phyloP scores from a whole-genome alignment of 2,329 filamentous ascomycete genomes.

The Setomelanomma holmii region DNA sequence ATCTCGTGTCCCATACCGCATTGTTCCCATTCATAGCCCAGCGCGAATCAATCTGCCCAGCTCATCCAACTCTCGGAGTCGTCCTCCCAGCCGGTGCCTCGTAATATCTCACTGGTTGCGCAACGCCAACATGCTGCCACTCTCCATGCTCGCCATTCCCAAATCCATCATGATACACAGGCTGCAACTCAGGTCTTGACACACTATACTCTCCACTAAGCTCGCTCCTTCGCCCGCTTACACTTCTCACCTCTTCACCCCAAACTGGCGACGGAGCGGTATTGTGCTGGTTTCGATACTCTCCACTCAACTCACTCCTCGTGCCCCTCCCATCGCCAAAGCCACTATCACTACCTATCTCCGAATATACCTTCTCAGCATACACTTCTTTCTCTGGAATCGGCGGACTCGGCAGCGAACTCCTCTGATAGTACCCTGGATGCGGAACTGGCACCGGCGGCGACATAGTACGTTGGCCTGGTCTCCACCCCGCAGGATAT shows the following conservation, averaged over 20 bases:
- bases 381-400: slow-evolving; percentile 4
- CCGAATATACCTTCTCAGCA: slow-evolving; percentile 3
- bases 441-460: slow-evolving; percentile 2
- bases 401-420: slow-evolving; percentile 5
- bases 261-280: background rate
- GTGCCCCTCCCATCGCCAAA: background rate
- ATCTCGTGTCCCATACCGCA: no score
- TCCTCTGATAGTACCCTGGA: slow-evolving; percentile 1
- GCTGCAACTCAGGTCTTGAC: slow-evolving; percentile 8
- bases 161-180: slow-evolving; percentile 1
- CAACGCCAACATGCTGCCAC: slow-evolving; percentile 3
- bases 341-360: slow-evolving; percentile 6
- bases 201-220: slow-evolving; percentile 3
- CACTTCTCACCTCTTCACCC: slow-evolving; percentile 1
- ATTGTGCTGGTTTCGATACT: background rate
- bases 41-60: background rate
- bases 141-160: background rate
- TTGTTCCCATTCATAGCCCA: no score
- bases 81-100: slow-evolving; percentile 9
- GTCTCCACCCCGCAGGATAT: slow-evolving; percentile 14
- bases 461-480: slow-evolving; percentile 11
- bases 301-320: background rate
- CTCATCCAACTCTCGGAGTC: slow-evolving; percentile 6
- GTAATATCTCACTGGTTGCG: slow-evolving; percentile 7
- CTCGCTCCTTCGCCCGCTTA: slow-evolving; percentile 7